Base-by-base conservation (phyloP, 805 yeast genomes). In the Candida maesae region DNA sequence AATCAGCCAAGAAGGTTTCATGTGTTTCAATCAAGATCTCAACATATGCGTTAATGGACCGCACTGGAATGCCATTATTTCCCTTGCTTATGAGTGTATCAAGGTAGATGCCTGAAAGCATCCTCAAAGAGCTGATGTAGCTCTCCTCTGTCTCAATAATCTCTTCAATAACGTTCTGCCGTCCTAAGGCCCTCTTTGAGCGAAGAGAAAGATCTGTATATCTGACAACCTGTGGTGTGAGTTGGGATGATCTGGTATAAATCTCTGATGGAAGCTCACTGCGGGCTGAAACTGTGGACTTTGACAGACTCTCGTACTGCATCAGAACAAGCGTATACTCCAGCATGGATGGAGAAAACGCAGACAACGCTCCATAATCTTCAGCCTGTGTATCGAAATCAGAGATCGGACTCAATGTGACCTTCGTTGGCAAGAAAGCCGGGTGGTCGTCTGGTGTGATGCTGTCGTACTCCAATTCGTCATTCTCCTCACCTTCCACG, bases 141-240 rank as follows among this genome's bases (percentile, higher is more conserved):
- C 59, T 60, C 19, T 61, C 65, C 49, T 78, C 84, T 11, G 76
- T 75, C 12, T 65, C 65, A 0, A 71, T 39, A 5, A 78, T 52
- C 51, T 78, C 84, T 41, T 72, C 68, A n/a, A 72, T 47, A 2
- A 63, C 43, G 34, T 58, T 62, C 17, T 47, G 53, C 30, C 66
- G 44, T 19, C 47, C 53, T 17, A 27, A 45, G 5, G 45, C 45
- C 30, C 38, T 44, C 33, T 52, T 52, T 6, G 51, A 40, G 1
- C 28, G 12, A 9, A 52, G 49, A 3, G 61, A 53, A 18, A 41
- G 24, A 16, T 45, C 42, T 3, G 40, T 32, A 20, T 39, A 45
- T 10, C 39, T 17, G 12, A 36, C 15, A n/a, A 38, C 25, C 31
- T 40, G 39, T 2, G 55, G 51, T 0, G 60, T 44, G 12, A 55